phyloP scores from a whole-genome alignment of 352 stramenopile genomes.

The Pythium aristosporum region DNA sequence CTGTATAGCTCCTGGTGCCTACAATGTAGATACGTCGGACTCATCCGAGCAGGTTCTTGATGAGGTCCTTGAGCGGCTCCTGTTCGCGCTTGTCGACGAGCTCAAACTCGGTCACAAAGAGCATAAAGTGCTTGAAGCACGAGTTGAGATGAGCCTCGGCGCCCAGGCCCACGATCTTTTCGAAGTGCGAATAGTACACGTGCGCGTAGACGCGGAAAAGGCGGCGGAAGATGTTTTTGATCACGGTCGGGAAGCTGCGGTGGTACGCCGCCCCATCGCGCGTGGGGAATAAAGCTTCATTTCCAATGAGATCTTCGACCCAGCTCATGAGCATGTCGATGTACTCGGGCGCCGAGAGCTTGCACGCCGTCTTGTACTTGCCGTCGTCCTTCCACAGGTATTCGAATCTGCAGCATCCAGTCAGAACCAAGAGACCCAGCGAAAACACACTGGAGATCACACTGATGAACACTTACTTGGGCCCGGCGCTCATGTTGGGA shows the following conservation, averaged over 20 bases:
- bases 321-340: conserved; percentile 92
- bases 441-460: neutral
- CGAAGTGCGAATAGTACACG: conserved; percentile 96
- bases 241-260: conserved; percentile 74
- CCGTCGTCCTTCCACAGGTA: conserved; percentile 87
- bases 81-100: conserved; percentile 93
- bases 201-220: conserved; percentile 97
- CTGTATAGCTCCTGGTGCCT: neutral
- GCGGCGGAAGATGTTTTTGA: conserved; percentile 94
- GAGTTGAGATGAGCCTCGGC: conserved; percentile 97
- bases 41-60: conserved; percentile 86
- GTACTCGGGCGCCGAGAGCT: conserved; percentile 85
- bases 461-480: conserved; percentile 39
- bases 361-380: conserved; percentile 68
- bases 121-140: conserved; percentile 98
- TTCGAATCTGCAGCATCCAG: conserved; percentile 56
- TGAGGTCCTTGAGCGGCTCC: conserved; percentile 93
- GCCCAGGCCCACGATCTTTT: conserved; percentile 92
- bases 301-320: conserved; percentile 88
- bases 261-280: conserved; percentile 69
- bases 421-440: neutral
- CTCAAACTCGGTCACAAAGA: conserved; percentile 95
- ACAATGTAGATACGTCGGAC: neutral
- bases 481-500: conserved; percentile 71
- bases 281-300: conserved; percentile 75